Evolutionary conservation across 768 basidiomycete genomes (phyloP), one percentile per base, ranked within the genome.

Genomic region (Kwoniella europaea): DNA sequence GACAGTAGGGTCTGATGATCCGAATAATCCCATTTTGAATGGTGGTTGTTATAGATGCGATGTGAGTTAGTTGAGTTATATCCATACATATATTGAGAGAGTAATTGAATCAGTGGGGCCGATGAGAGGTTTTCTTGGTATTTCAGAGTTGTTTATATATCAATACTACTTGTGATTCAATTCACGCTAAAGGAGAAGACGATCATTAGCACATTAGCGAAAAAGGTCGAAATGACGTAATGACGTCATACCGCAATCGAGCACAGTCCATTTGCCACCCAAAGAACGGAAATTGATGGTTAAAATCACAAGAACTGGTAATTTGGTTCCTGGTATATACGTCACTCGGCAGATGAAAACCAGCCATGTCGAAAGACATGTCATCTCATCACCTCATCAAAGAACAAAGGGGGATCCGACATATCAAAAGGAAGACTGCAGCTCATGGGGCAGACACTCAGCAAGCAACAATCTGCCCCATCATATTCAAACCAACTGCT

Each of bases 1-100:
- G 67, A 73, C 70, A 60, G 71, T 71, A 52, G 81, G 79, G 71
- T 79, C 78, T 54, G 69, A 73, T 55, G 74, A 71, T 63, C 76
- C 71, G 69, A 82, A 77, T 42, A 82, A 68, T 58, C 81, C 81
- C 81, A 80, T 82, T 55, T 41, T 75, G 63, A 29, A 29, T 66
- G 24, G n/a, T 35, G 6, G 13, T 1, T 52, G 41, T 24, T 63
- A 24, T 63, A 29, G 62, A 22, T 20, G 58, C 50, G 46, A 22
- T 59, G 10, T 29, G 44, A 42, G 35, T 42, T n/a, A 35, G 35
- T 50, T 44, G 41, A 15, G 35, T 50, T 16, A 10, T 15, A 50
- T 50, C 15, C 16, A 10, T 50, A 4, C n/a, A 6, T 35, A 35
- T 7, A 7, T 35, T 35, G 35, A 1, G 35, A 35, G 46, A 50